These are phyloP conservation scores for Dipteronia sinensis DNA, from an alignment of 345 rosid species.

Conservation along the genomic window DNA sequence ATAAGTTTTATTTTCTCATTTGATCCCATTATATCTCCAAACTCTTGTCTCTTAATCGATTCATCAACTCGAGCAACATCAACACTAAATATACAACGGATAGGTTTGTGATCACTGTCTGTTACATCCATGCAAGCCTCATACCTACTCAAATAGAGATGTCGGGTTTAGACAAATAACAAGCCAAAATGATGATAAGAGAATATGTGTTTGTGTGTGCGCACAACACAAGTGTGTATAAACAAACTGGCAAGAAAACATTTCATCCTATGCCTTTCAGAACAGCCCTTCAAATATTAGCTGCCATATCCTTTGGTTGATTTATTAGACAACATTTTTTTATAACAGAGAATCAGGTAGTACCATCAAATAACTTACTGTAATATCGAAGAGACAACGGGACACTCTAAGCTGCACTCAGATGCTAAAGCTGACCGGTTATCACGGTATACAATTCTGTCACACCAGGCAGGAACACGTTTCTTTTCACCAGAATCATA, in stretches of 20 bases:
- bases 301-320: background rate
- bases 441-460: conserved; percentile 76
- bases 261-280: background rate
- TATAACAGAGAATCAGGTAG: background rate
- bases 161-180: conserved; percentile 10
- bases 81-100: conserved; percentile 61
- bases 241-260: background rate
- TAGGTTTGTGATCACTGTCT: conserved; percentile 92
- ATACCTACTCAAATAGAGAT: conserved; percentile 46
- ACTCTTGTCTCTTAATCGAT: conserved; percentile 73
- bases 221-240: background rate
- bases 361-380: conserved; percentile 43
- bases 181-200: background rate
- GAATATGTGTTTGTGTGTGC: background rate
- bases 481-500: conserved; percentile 88
- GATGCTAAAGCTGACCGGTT: conserved; percentile 45
- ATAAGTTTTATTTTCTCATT: conserved; percentile 56
- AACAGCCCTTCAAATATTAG: background rate
- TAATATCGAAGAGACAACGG: conserved; percentile 55
- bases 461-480: conserved; percentile 92
- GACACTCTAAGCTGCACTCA: conserved; percentile 73
- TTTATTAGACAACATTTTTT: background rate
- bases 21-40: conserved; percentile 51
- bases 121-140: conserved; percentile 81
- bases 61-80: conserved; percentile 72